phyloP scores from a whole-genome alignment of 108 stramenopile genomes.

The Schizochytrium sp. region DNA sequence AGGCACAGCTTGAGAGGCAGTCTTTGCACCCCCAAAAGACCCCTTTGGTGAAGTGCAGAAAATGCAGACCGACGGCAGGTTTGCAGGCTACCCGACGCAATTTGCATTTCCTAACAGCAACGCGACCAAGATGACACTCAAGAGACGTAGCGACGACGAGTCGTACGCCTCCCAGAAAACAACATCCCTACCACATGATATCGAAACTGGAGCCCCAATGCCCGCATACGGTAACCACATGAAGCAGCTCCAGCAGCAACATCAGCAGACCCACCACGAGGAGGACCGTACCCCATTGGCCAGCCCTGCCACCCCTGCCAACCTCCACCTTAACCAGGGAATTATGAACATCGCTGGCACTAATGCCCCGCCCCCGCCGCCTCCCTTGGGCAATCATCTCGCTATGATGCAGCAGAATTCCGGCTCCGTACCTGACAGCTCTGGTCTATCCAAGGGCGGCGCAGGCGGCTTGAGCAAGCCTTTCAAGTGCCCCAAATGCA shows the following conservation, averaged over 20 bases:
- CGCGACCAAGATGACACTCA: background rate
- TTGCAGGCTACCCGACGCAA: background rate
- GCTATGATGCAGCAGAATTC: conserved; percentile 32
- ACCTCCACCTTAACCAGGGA: background rate
- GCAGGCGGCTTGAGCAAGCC: background rate
- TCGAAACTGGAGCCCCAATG: background rate
- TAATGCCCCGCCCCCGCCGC: background rate
- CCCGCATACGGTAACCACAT: background rate
- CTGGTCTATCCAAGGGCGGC: background rate
- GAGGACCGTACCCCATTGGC: conserved; percentile 8
- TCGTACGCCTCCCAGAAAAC: conserved; percentile 47
- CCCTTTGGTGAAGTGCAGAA: too few relatives aligned
- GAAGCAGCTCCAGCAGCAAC: background rate
- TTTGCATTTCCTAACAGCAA: background rate
- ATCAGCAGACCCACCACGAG: background rate
- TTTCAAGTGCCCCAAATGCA: conserved; percentile 21
- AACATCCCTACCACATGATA: background rate
- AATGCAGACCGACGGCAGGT: background rate
- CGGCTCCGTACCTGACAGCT: background rate
- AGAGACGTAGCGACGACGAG: conserved; percentile 14
- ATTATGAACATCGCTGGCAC: background rate
- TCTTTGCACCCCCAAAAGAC: too few relatives aligned
- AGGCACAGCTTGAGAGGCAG: too few relatives aligned
- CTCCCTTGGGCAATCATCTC: conserved; percentile 2
- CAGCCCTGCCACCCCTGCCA: conserved; percentile 1